phyloP scores from a whole-genome alignment of 208 protist species.

The Angomonas deanei region DNA sequence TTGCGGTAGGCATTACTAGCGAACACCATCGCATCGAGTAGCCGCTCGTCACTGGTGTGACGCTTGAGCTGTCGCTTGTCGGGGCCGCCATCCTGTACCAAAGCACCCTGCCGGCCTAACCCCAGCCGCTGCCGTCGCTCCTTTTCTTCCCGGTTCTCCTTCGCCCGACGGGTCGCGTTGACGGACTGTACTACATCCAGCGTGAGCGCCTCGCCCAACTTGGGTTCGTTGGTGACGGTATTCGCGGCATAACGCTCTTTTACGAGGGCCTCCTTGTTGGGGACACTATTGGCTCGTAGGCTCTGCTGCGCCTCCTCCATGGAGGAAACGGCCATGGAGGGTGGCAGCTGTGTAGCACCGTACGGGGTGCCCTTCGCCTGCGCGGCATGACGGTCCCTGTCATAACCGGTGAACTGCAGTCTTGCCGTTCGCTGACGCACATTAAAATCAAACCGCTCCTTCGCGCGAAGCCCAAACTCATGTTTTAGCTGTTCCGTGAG shows the following conservation, averaged over 20 bases:
- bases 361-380: conserved; percentile 72
- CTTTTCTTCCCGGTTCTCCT: conserved; percentile 19
- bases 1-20: conserved; percentile 59
- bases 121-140: conserved; percentile 77
- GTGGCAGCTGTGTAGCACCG: conserved; percentile 59
- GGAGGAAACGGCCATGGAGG: conserved; percentile 35
- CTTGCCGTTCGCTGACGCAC: conserved; percentile 64
- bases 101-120: conserved; percentile 70
- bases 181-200: conserved; percentile 35
- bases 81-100: conserved; percentile 86
- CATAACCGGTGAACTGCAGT: conserved; percentile 77
- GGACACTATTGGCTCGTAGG: conserved; percentile 30
- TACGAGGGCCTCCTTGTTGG: conserved; percentile 31
- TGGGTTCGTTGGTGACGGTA: conserved; percentile 54
- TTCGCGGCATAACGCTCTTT: conserved; percentile 50
- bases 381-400: conserved; percentile 70
- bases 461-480: conserved; percentile 64
- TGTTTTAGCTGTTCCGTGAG: conserved; percentile 63
- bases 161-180: conserved; percentile 17
- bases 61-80: conserved; percentile 65
- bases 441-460: conserved; percentile 79
- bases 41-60: conserved; percentile 83
- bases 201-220: conserved; percentile 74
- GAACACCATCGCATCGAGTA: conserved; percentile 70
- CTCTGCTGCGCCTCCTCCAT: conserved; percentile 76